Percentiles rank a stretch among this genome's conserved stretches.
Conservation (phyloP, 257 asterid species). For the Anisodus tanguticus region DNA sequence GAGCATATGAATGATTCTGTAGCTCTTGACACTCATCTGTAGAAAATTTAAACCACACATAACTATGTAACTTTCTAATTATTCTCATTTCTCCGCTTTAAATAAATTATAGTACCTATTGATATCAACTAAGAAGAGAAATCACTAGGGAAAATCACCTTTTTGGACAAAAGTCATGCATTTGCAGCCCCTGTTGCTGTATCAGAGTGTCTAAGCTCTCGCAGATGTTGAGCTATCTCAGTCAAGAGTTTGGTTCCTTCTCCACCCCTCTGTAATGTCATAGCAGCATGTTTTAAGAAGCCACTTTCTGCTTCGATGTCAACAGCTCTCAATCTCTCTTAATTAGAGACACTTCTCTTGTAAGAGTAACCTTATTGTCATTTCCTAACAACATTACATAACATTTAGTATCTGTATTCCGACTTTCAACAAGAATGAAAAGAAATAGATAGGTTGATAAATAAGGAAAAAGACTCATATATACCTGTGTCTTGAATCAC, state of each 20-base stretch:
- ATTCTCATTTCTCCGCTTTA: not conserved
- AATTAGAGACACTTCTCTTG: conserved; percentile 62
- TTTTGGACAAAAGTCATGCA: conserved; percentile 18
- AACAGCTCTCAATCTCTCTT: conserved; percentile 70
- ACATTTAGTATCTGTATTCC: not conserved
- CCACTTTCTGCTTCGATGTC: conserved; percentile 92
- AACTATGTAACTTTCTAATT: not conserved
- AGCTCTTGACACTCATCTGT: conserved; percentile 12
- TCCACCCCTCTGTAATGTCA: conserved; percentile 71
- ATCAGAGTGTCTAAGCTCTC: conserved; percentile 51
- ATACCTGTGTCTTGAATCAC: conserved; percentile 48
- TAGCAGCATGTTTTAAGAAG: conserved; percentile 79
- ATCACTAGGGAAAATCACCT: conserved; percentile 8
- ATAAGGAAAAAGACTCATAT: conserved; percentile 1
- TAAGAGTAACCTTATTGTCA: conserved; percentile 44
- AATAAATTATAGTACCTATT: not conserved
- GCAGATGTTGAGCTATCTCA: conserved; percentile 83
- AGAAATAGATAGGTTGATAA: not conserved
- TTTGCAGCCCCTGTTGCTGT: conserved; percentile 30
- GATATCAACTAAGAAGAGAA: not conserved
- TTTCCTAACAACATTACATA: conserved; percentile 29
- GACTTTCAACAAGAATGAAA: not conserved
- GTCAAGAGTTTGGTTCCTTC: conserved; percentile 73
- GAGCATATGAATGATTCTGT: not conserved
- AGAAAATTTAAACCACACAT: not conserved